phyloP scores from a whole-genome alignment of 192 early-diverging fungal genomes.

The Gigaspora rosea region DNA sequence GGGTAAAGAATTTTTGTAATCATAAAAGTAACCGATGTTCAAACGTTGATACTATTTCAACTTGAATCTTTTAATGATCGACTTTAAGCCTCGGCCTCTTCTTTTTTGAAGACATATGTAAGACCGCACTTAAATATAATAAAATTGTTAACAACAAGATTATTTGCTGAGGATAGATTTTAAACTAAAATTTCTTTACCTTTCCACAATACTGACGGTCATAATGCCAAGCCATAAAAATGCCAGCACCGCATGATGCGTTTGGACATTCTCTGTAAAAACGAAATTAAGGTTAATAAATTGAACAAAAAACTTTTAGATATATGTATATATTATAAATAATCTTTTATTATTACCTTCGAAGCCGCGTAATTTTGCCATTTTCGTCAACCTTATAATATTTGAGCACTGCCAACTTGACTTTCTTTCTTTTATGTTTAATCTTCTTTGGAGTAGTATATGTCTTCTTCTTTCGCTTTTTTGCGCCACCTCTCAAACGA shows the following conservation, averaged over 20 bases:
- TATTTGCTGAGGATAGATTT: not conserved
- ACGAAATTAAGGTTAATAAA: not conserved
- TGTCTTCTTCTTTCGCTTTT: constrained; percentile 99
- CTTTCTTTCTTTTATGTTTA: constrained; percentile 98
- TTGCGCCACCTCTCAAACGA: constrained; percentile 81
- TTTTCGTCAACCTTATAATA: constrained; percentile 99
- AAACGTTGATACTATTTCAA: too few species aligned
- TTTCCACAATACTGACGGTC: constrained; percentile 98
- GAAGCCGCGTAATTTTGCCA: constrained; percentile 97
- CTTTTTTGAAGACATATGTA: constrained; percentile 95
- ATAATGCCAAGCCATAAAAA: constrained; percentile 98
- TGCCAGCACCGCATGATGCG: constrained; percentile 95
- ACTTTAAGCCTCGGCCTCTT: constrained; percentile 46
- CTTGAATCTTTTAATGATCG: too few species aligned
- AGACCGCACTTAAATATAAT: constrained; percentile 73
- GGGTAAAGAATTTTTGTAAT: too few species aligned
- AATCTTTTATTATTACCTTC: constrained; percentile 37
- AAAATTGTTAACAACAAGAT: not conserved
- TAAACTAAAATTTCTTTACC: not conserved
- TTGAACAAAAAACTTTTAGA: not conserved
- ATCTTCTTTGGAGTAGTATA: constrained; percentile 99
- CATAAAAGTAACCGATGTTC: too few species aligned
- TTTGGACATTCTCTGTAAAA: constrained; percentile 89
- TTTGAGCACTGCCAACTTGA: constrained; percentile 98
- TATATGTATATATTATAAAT: not conserved